phyloP scores from a whole-genome alignment of 2,329 filamentous ascomycete genomes.

The Cladosporium cucumerinum region DNA sequence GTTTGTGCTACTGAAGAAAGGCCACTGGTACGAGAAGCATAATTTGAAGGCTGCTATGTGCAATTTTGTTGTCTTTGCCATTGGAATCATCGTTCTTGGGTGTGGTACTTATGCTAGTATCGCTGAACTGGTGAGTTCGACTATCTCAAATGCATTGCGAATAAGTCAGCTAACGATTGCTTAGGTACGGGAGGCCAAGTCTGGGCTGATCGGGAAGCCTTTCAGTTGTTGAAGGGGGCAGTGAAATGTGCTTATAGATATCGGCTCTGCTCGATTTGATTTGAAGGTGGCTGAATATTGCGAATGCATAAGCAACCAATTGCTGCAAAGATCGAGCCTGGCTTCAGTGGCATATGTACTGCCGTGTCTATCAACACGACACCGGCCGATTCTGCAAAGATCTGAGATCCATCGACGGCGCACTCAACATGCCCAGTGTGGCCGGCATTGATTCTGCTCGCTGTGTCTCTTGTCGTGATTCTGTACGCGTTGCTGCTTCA shows the following conservation, averaged over 20 bases:
- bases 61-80: conserved; percentile 39
- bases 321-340: neutral
- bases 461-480: neutral
- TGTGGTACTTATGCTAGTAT: conserved; percentile 41
- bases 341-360: neutral
- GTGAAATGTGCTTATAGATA: neutral
- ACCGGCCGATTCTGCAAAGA: neutral
- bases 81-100: conserved; percentile 23
- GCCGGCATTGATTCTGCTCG: neutral
- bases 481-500: neutral
- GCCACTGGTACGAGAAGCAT: conserved; percentile 42
- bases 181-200: conserved; percentile 5
- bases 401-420: neutral
- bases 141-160: neutral
- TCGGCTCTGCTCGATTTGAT: neutral
- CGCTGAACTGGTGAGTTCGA: conserved; percentile 27
- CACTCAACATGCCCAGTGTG: neutral
- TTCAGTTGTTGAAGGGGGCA: neutral
- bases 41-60: conserved; percentile 42
- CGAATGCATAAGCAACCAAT: neutral
- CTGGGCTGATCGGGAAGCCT: neutral
- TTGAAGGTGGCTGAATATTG: neutral
- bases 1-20: conserved; percentile 41
- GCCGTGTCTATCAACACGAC: neutral
- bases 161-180: neutral